Base-by-base conservation (phyloP, 1,284 basidiomycete species). In the Testicularia cyperi region DNA sequence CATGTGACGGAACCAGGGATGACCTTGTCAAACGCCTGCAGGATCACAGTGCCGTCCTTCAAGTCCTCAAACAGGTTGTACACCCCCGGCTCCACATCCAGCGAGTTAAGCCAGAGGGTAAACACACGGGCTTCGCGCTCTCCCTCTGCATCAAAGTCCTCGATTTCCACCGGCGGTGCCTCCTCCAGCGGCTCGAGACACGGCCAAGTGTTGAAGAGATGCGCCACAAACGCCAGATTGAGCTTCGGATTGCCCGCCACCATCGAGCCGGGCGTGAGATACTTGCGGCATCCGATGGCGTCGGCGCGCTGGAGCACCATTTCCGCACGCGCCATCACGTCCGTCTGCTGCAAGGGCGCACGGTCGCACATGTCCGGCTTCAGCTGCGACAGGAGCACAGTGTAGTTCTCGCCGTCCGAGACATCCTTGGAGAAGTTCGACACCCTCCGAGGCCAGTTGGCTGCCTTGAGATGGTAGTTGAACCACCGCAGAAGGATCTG, bases 91-190 rank as follows among this genome's bases (percentile, higher is more conserved):
- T 98, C 91, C 54, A 97, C 94, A 60, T 90, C 90, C 41, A 98
- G 83, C 27, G 88, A 90, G 82, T 98, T 98, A 65, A 98, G 83
- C 94, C 94, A 98, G 20, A 98, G 84, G 0, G 89, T 98, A 76
- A 98, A 98, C 24, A 94, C 94, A 31, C 94, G 85, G 5, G 94
- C 94, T 78, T 98, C 94, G 43, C 94, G 85, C 79, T 98, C 94
- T 55, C 94, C 94, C 78, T 98, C 94, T 1, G 94, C 92, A 67
- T 98, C 94, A 77, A 97, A 98, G 80, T 98, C 95, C 75, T 97
- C 94, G 29, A 97, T 85, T 6, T 83, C 85, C 34, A 81, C 80
- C 0, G 82, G 82, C 12, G 72, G 88, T 15, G 80, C 85, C 75
- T 92, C 91, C 72, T 95, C 90, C 32, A 97, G 83, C 3, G 92